phyloP scores from a whole-genome alignment of 352 stramenopile species.

The Globisporangium alternatum region DNA sequence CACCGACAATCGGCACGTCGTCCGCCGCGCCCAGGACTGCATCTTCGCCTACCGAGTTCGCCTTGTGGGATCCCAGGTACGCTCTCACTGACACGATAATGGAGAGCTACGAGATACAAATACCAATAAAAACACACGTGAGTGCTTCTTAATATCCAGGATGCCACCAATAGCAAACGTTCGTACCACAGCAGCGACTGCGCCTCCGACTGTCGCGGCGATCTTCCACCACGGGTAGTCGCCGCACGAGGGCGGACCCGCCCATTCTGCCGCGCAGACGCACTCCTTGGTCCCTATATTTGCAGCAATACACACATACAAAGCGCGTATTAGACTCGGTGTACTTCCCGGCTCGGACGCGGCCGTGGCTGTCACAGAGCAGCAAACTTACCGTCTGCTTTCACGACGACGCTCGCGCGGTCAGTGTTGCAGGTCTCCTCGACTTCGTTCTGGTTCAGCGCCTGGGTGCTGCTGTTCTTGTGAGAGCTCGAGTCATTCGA shows the following conservation, averaged over 20 bases:
- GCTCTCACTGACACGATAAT: conserved; percentile 31
- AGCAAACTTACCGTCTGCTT: conserved; percentile 13
- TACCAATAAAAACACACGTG: not conserved
- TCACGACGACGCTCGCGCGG: conserved; percentile 23
- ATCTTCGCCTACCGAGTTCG: conserved; percentile 10
- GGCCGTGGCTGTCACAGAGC: no score
- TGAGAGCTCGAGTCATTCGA: not conserved
- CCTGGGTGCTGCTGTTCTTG: conserved; percentile 2
- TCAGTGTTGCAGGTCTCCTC: conserved; percentile 34
- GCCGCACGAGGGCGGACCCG: conserved; percentile 30
- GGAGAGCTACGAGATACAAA: conserved; percentile 21
- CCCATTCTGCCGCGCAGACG: conserved; percentile 44
- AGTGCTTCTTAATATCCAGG: not conserved
- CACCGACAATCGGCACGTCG: not conserved
- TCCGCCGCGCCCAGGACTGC: conserved; percentile 12
- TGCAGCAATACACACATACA: not conserved
- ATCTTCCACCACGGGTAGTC: conserved; percentile 51
- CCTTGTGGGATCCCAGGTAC: conserved; percentile 25
- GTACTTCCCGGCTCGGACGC: no score
- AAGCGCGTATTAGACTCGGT: no score
- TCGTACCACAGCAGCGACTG: conserved; percentile 33
- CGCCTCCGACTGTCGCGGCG: conserved; percentile 35
- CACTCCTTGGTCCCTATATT: conserved; percentile 27
- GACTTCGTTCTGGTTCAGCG: conserved; percentile 10
- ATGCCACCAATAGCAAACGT: not conserved